These are phyloP conservation scores for Pseudogymnoascus sp. DNA, from an alignment of 2,329 filamentous ascomycete genomes.

Conservation along the genomic window DNA sequence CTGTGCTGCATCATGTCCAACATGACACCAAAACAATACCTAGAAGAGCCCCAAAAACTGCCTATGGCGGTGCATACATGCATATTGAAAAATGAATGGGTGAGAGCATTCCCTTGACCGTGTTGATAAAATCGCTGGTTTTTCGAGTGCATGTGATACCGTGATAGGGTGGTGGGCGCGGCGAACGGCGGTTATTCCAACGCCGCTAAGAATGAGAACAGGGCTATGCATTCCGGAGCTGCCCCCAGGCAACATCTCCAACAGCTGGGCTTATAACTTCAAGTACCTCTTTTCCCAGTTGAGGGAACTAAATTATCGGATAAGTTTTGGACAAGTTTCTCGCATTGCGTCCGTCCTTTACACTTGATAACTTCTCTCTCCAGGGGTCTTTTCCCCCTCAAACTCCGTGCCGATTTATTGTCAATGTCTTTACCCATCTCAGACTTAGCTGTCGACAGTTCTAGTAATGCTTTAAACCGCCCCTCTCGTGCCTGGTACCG, in stretches of 20 bases:
- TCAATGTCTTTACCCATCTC: neutral
- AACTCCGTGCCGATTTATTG: neutral
- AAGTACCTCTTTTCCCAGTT: neutral
- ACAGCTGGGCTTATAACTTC: neutral
- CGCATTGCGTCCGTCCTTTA: neutral
- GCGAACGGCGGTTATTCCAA: neutral
- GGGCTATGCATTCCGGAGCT: neutral
- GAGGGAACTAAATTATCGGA: neutral
- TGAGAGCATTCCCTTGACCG: neutral
- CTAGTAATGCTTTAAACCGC: neutral
- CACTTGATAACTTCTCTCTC: neutral
- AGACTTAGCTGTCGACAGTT: neutral
- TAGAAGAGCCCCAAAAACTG: neutral
- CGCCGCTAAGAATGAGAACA: neutral
- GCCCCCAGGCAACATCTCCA: too few species aligned
- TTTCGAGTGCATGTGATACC: neutral
- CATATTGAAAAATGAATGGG: neutral
- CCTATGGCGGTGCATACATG: neutral
- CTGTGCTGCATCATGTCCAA: neutral
- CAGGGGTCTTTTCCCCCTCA: neutral
- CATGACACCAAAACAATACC: neutral
- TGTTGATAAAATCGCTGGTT: neutral
- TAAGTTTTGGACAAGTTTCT: neutral
- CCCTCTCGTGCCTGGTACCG: neutral
- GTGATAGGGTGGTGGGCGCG: neutral